phyloP scores from a whole-genome alignment of 2,329 filamentous ascomycete genomes.

The Ophiostoma novo-ulmi region DNA sequence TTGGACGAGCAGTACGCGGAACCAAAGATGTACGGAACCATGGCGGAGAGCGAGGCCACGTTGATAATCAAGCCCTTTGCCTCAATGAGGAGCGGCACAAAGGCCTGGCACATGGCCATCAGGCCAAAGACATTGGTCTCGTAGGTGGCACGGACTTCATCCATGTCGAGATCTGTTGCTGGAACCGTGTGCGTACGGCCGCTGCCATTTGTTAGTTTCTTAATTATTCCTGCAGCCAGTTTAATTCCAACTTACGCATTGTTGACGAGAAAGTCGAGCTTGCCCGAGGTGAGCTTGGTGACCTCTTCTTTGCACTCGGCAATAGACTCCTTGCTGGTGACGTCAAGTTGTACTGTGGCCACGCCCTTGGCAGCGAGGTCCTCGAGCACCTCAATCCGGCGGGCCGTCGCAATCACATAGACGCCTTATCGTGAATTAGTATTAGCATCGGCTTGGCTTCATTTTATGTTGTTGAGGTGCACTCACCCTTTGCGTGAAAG shows the following conservation, averaged over 20 bases:
- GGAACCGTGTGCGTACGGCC: slow-evolving; percentile 49
- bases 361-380: slow-evolving; percentile 45
- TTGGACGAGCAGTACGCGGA: slow-evolving; percentile 53
- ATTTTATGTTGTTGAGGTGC: background rate
- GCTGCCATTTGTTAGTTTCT: slow-evolving; percentile 32
- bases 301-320: slow-evolving; percentile 45
- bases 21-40: slow-evolving; percentile 50
- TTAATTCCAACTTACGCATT: slow-evolving; percentile 44
- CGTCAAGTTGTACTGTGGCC: slow-evolving; percentile 48
- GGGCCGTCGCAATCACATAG: slow-evolving; percentile 54
- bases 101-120: slow-evolving; percentile 52
- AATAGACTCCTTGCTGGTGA: slow-evolving; percentile 50
- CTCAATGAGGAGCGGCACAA: slow-evolving; percentile 46
- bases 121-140: slow-evolving; percentile 55
- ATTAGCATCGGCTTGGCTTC: background rate
- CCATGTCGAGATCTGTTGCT: slow-evolving; percentile 47
- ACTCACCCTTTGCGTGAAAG: slow-evolving; percentile 48
- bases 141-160: slow-evolving; percentile 50
- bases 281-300: slow-evolving; percentile 45
- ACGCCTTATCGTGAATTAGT: slow-evolving; percentile 33
- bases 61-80: slow-evolving; percentile 51
- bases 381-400: slow-evolving; percentile 44
- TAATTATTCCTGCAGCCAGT: too few relatives aligned
- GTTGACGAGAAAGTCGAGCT: slow-evolving; percentile 55
- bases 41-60: slow-evolving; percentile 48